Evolutionary conservation across 2,329 filamentous ascomycete genomes (phyloP), one percentile per base, ranked within the genome.

Genomic region (Talaromyces sp.): DNA sequence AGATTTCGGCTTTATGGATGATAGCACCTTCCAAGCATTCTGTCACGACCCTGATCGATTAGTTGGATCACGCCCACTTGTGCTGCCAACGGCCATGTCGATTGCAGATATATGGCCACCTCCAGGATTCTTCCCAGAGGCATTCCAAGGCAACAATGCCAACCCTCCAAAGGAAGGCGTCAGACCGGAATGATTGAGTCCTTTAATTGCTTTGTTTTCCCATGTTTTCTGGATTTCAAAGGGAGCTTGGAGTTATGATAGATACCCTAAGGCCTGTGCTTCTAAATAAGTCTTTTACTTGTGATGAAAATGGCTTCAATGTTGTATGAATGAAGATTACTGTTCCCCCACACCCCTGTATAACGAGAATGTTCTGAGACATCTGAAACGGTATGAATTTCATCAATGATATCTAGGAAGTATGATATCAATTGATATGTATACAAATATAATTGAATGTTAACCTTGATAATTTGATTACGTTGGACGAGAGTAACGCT

Each of bases 1-100:
- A 61, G 77, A 79, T 47, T 79, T 79, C 63, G 77, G 77, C 0
- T 79, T 79, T 56, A 64, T 75, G n/a, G 77, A 79, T 47, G 75
- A 78, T 55, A 74, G 66, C 23, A 78, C 77, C 2, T 79, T 79
- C 60, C 74, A 78, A 60, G 76, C 75, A 5, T 79, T 79, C 60
- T 79, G 77, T 33, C 76, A 79, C 64, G 77, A 79, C 60, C 77
- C 77, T 4, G 76, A 79, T 63, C 74, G 77, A 33, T 64, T 78
- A n/a, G 70, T 67, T 2, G 70, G 70, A 53, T 70, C 74, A 8
- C 70, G 75, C 40, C 71, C 74, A 18, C 58, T 76, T 28, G 68
- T 77, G 6, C 70, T 75, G 62, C 75, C 76, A 1, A 69, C 74
- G 16, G 53, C 61, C 33, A 69, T 74, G 28, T 76, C 73, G 4